phyloP scores from a whole-genome alignment of 2,329 filamentous ascomycete genomes.

The Ophiosphaerella korrae region DNA sequence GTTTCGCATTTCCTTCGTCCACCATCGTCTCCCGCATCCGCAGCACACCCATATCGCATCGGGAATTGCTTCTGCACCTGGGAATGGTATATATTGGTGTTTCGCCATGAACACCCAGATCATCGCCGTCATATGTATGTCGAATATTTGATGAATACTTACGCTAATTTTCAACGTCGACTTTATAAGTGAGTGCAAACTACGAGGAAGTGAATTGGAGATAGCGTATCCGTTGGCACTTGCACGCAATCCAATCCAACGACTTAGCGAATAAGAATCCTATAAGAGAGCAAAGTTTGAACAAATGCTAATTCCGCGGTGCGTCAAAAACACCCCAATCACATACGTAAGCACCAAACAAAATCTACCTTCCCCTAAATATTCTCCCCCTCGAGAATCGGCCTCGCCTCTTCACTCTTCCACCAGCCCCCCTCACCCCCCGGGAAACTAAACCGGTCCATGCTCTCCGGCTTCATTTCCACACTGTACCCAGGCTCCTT shows the following conservation, averaged over 20 bases:
- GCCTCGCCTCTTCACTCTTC: constrained; percentile 77
- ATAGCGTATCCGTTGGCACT: too few relatives aligned
- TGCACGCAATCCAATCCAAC: too few relatives aligned
- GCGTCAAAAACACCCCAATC: background rate
- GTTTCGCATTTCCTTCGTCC: constrained; percentile 15
- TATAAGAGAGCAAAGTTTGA: too few relatives aligned
- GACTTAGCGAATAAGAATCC: too few relatives aligned
- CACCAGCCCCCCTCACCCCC: constrained; percentile 84
- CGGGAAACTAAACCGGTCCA: constrained; percentile 79
- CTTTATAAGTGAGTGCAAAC: too few relatives aligned
- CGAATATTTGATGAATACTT: too few relatives aligned
- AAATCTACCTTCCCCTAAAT: constrained; percentile 34
- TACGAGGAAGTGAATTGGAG: too few relatives aligned
- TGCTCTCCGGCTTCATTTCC: constrained; percentile 89
- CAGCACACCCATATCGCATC: constrained; percentile 17
- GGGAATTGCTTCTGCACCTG: constrained; percentile 13
- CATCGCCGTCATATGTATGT: too few relatives aligned
- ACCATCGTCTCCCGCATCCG: constrained; percentile 17
- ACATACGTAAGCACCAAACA: background rate
- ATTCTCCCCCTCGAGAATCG: constrained; percentile 67
- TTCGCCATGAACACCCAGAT: background rate
- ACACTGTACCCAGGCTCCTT: constrained; percentile 85
- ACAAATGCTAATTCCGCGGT: too few relatives aligned
- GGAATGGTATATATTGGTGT: constrained; percentile 8
- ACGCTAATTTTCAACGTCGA: too few relatives aligned